These are phyloP conservation scores for Solioccasus polychromus DNA, from an alignment of 768 basidiomycete species.

Conservation along the genomic window DNA sequence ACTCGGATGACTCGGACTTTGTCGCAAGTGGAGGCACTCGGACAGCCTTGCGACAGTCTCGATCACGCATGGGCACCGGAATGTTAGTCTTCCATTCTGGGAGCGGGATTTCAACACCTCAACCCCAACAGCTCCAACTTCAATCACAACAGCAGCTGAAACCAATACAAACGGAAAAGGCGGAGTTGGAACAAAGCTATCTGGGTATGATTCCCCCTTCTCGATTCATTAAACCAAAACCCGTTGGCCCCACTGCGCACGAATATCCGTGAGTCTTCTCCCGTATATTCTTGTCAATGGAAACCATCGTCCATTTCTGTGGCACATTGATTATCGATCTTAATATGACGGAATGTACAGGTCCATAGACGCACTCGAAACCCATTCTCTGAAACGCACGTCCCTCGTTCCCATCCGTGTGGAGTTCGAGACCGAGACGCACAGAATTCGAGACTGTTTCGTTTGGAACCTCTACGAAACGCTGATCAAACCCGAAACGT, in stretches of 20 bases:
- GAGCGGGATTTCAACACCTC: constrained; percentile 40
- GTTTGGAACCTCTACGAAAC: constrained; percentile 92
- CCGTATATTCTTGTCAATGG: constrained; percentile 1
- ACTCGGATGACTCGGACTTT: constrained; percentile 85
- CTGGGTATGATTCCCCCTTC: constrained; percentile 82
- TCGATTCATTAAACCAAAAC: constrained; percentile 65
- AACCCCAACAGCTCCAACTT: constrained; percentile 23
- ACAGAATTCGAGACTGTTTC: constrained; percentile 91
- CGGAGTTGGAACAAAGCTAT: constrained; percentile 84
- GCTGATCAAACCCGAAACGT: constrained; percentile 80
- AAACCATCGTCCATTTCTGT: constrained; percentile 17
- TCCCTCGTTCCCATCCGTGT: constrained; percentile 89
- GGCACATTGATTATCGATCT: constrained; percentile 13
- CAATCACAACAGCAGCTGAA: constrained; percentile 18
- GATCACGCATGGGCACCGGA: constrained; percentile 42
- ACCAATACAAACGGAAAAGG: constrained; percentile 39
- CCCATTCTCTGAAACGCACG: constrained; percentile 52
- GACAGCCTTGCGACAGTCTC: constrained; percentile 50
- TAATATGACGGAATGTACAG: constrained; percentile 38
- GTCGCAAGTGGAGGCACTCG: constrained; percentile 62
- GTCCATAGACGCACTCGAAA: constrained; percentile 58
- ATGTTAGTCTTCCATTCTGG: constrained; percentile 56
- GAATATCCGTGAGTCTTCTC: constrained; percentile 65
- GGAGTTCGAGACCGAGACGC: constrained; percentile 90
- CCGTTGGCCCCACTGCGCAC: constrained; percentile 59